phyloP scores from a whole-genome alignment of 805 yeast genomes.

The Saccharomyces jurei region DNA sequence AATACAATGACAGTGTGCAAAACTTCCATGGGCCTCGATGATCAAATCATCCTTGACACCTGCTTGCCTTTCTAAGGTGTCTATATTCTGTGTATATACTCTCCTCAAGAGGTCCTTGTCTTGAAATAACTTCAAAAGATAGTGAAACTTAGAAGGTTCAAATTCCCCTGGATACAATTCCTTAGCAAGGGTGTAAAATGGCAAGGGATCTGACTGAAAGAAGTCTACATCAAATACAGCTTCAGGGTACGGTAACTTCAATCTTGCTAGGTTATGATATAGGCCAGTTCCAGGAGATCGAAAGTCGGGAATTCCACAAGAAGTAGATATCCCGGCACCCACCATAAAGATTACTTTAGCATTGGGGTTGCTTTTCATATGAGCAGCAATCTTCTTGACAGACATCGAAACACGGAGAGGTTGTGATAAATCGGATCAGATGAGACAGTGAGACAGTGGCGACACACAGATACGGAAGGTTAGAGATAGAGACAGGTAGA shows the following conservation, averaged over 20 bases:
- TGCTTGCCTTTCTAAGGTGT: constrained; percentile 80
- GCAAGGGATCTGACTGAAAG: constrained; percentile 65
- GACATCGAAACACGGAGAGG: background rate
- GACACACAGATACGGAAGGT: background rate
- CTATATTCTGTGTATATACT: constrained; percentile 88
- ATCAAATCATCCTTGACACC: constrained; percentile 58
- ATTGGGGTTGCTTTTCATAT: constrained; percentile 16
- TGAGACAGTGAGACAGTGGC: background rate
- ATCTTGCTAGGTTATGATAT: constrained; percentile 66
- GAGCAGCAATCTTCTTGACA: constrained; percentile 9
- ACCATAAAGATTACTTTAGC: constrained; percentile 54
- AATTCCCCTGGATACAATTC: constrained; percentile 87
- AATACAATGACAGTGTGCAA: constrained; percentile 77
- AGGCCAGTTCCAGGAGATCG: constrained; percentile 85
- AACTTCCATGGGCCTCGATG: constrained; percentile 93
- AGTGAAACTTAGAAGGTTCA: constrained; percentile 75
- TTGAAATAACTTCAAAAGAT: constrained; percentile 58
- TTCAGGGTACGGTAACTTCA: constrained; percentile 84
- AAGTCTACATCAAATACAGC: constrained; percentile 90
- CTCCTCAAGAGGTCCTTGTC: constrained; percentile 55
- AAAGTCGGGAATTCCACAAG: constrained; percentile 94
- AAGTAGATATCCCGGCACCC: constrained; percentile 93
- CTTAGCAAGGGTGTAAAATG: constrained; percentile 75
- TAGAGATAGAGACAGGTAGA: background rate
- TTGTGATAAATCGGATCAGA: background rate